A percentile compares a stretch with the other conserved stretches of the same genome.
These are phyloP conservation scores for Schizothecium vesticola DNA, from an alignment of 495 filamentous ascomycete species.

Conservation along the genomic window DNA sequence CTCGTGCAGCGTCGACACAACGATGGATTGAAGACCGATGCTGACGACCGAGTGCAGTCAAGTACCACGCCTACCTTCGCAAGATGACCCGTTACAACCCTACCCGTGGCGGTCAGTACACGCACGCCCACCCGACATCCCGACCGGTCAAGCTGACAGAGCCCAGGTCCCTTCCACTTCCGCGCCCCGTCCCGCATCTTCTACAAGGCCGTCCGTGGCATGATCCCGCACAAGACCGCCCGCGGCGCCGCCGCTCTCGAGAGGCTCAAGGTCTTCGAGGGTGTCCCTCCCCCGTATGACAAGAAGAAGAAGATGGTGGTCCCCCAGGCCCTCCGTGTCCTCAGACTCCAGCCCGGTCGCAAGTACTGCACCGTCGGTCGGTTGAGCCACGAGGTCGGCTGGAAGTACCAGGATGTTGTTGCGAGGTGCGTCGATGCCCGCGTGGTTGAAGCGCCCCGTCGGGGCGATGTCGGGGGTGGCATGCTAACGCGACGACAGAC, in stretches of 20 bases:
- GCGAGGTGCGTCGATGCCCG: slow-evolving; percentile 62
- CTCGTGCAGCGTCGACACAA: neutral
- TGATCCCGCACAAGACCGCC: slow-evolving; percentile 99
- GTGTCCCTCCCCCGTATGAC: slow-evolving; percentile 97
- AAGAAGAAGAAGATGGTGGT: slow-evolving; percentile 99
- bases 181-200: slow-evolving; percentile 97
- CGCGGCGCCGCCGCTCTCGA: slow-evolving; percentile 94
- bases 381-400: slow-evolving; percentile 97
- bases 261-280: slow-evolving; percentile 99
- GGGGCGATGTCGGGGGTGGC: neutral
- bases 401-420: slow-evolving; percentile 99
- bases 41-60: slow-evolving; percentile 63
- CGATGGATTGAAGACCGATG: slow-evolving; percentile 6
- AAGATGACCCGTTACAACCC: slow-evolving; percentile 99
- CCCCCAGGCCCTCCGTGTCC: slow-evolving; percentile 90
- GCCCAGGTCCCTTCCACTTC: slow-evolving; percentile 95
- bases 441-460: neutral
- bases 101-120: slow-evolving; percentile 80
- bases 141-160: slow-evolving; percentile 36
- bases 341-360: slow-evolving; percentile 93
- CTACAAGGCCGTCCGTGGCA: slow-evolving; percentile 99
- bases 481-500: slow-evolving; percentile 55
- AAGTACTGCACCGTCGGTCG: slow-evolving; percentile 99
- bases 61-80: slow-evolving; percentile 99
- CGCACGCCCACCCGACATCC: slow-evolving; percentile 11